phyloP scores from a whole-genome alignment of 306 rosid genomes.

The Acacia melanoxylon region DNA sequence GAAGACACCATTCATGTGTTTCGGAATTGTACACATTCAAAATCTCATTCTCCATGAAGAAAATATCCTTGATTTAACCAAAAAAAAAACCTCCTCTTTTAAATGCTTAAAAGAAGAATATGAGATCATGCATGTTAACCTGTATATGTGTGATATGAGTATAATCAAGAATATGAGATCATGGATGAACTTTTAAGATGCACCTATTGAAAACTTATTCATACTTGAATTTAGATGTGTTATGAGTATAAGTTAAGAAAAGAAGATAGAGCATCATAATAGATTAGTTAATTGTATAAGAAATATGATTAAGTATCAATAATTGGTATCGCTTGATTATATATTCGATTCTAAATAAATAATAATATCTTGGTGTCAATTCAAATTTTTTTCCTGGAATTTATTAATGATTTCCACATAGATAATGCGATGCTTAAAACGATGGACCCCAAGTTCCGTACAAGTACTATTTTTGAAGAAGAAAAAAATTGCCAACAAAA shows the following conservation, averaged over 20 bases:
- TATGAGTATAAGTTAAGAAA: neutral
- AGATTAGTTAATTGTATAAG: neutral
- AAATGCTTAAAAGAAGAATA: neutral
- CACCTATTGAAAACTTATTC: neutral
- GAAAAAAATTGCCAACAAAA: neutral
- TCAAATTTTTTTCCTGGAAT: neutral
- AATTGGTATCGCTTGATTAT: neutral
- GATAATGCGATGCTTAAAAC: conserved; percentile 12
- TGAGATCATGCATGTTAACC: neutral
- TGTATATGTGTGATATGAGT: neutral
- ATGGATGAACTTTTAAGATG: neutral
- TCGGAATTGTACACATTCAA: too few relatives aligned
- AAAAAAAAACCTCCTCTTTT: neutral
- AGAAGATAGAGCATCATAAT: neutral
- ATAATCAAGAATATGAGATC: neutral
- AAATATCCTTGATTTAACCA: neutral
- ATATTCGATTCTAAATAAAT: neutral
- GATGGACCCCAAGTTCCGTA: conserved; percentile 22
- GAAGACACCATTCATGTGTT: too few relatives aligned
- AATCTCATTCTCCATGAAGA: too few relatives aligned
- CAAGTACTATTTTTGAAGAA: neutral
- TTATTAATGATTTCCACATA: neutral
- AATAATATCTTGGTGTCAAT: conserved; percentile 10
- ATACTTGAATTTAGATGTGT: neutral
- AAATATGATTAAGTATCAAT: neutral